Conservation (phyloP, 2,329 filamentous ascomycete genomes). For the Dactylellina drechsleri region DNA sequence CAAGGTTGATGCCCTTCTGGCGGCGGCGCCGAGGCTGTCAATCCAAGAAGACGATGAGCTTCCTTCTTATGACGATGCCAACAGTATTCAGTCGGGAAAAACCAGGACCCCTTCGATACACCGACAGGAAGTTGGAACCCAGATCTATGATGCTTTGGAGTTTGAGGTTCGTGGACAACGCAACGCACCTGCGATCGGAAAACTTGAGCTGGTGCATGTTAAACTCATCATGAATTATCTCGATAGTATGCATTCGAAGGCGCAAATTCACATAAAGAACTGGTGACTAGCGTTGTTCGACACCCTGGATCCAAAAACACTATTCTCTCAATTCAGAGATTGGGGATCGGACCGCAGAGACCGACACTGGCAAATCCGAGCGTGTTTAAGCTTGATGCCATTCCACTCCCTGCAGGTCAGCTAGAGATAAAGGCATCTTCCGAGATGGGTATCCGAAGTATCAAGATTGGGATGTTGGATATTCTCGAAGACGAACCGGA, state of each 20-base stretch:
- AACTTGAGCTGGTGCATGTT: neutral
- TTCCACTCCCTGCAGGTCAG: conserved; percentile 33
- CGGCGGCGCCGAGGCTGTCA: conserved; percentile 25
- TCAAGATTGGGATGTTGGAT: conserved; percentile 48
- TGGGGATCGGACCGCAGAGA: conserved; percentile 22
- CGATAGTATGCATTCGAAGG: conserved; percentile 37
- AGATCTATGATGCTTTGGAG: conserved; percentile 34
- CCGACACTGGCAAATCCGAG: neutral
- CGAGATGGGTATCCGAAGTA: conserved; percentile 32
- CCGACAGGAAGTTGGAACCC: conserved; percentile 16
- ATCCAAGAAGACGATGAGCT: conserved; percentile 26
- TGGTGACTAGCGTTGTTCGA: conserved; percentile 36
- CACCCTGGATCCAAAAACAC: conserved; percentile 22
- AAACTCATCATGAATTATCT: neutral
- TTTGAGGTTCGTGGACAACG: conserved; percentile 39
- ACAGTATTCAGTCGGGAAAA: conserved; percentile 39
- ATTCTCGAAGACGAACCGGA: conserved; percentile 40
- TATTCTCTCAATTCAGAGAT: conserved; percentile 28
- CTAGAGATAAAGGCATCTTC: conserved; percentile 22
- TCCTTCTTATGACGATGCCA: conserved; percentile 48
- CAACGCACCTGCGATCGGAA: neutral
- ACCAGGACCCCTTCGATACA: neutral
- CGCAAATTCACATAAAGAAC: conserved; percentile 19
- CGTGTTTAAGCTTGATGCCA: conserved; percentile 23
- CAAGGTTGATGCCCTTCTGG: conserved; percentile 30